Percentiles rank a stretch among this genome's conserved stretches.
Conservation (phyloP, 2,329 filamentous ascomycete species). For the Colletotrichum paranaense region DNA sequence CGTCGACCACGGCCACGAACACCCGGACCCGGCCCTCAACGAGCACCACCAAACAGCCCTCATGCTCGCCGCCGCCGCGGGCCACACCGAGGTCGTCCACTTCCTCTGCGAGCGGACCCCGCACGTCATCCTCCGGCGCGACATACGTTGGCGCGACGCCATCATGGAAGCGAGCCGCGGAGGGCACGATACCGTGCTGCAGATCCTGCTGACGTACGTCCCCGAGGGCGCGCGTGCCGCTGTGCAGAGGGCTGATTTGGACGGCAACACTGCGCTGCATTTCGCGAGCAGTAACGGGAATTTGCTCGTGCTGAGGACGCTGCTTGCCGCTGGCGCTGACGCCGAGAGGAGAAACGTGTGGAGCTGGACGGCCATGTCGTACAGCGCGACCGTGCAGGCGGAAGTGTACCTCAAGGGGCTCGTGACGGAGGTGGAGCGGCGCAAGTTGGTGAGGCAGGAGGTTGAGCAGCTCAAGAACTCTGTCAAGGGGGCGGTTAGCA, state of each 20-base stretch:
- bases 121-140: constrained; percentile 70
- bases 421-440: constrained; percentile 76
- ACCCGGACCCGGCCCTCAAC: constrained; percentile 79
- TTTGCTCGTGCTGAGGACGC: constrained; percentile 78
- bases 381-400: constrained; percentile 83
- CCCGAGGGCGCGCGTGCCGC: constrained; percentile 64
- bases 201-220: constrained; percentile 71
- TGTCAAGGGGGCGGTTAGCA: constrained; percentile 47
- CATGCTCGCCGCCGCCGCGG: constrained; percentile 78
- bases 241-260: constrained; percentile 69
- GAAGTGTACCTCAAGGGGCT: constrained; percentile 87
- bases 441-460: constrained; percentile 56
- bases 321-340: constrained; percentile 83
- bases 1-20: constrained; percentile 80
- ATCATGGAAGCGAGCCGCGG: constrained; percentile 73
- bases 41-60: constrained; percentile 83
- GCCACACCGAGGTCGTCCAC: constrained; percentile 80
- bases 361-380: constrained; percentile 86
- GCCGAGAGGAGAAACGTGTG: constrained; percentile 78
- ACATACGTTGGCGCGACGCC: constrained; percentile 77
- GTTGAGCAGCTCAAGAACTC: constrained; percentile 48
- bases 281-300: constrained; percentile 88
- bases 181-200: constrained; percentile 73
- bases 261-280: constrained; percentile 89
- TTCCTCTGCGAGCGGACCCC: constrained; percentile 75